A percentile compares a stretch with the other conserved stretches of the same genome.
Evolutionary conservation across 768 basidiomycete species (phyloP).

Genomic region (Mycena kentingensis): DNA sequence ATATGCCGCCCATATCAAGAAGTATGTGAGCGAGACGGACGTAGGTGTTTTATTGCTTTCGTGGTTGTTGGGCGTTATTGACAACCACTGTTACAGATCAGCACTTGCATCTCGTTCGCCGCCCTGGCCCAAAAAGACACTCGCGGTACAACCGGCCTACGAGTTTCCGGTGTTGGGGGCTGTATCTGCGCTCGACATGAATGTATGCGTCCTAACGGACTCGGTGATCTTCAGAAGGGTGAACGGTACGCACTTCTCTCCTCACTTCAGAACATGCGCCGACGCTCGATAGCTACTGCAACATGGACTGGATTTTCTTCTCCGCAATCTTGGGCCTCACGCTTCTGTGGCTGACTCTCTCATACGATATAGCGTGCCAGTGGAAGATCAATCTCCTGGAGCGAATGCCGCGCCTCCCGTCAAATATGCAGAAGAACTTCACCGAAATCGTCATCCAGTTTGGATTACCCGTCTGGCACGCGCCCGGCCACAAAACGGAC

Average conservation of each 20-base stretch:
- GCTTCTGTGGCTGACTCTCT: neutral
- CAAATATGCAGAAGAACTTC: neutral
- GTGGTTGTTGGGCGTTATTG: neutral
- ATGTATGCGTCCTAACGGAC: neutral
- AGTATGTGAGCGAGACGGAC: neutral
- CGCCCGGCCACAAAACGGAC: neutral
- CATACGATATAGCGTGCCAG: conserved; percentile 1
- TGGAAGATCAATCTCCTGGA: neutral
- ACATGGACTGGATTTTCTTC: conserved; percentile 3
- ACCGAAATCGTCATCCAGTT: neutral
- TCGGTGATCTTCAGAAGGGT: conserved; percentile 2
- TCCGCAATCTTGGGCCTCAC: neutral
- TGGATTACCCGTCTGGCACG: conserved; percentile 1
- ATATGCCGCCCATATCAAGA: neutral
- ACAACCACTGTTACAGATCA: neutral
- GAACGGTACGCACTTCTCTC: neutral
- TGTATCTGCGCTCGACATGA: conserved; percentile 2
- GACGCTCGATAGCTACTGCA: neutral
- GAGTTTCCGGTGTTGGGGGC: conserved; percentile 2
- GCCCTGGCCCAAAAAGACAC: conserved; percentile 1
- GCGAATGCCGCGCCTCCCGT: neutral
- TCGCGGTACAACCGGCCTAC: neutral
- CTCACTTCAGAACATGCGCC: neutral
- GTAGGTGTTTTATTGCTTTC: neutral
- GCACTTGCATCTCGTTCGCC: neutral